These are phyloP conservation scores for Thermomucor indicae-seudaticae DNA, from an alignment of 371 early-diverging fungal species.

Conservation along the genomic window DNA sequence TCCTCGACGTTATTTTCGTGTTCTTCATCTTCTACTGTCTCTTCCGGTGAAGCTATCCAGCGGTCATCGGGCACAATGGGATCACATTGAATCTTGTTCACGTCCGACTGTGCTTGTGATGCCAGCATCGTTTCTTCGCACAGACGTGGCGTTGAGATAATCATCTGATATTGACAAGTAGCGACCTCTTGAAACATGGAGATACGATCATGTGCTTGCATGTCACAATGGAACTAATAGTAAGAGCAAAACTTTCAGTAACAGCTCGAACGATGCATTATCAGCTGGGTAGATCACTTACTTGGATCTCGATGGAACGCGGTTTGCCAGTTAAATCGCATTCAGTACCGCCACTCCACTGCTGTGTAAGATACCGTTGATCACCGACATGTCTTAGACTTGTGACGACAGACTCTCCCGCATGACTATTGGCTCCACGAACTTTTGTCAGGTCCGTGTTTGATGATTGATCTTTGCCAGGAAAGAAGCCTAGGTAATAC, in stretches of 20 bases:
- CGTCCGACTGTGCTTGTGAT: conserved; percentile 35
- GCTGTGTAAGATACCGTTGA: conserved; percentile 58
- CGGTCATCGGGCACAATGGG: conserved; percentile 60
- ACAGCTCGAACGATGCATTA: neutral
- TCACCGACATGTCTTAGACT: conserved; percentile 33
- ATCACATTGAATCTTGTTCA: conserved; percentile 52
- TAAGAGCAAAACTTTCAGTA: neutral
- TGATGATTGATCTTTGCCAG: conserved; percentile 1
- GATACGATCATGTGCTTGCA: conserved; percentile 53
- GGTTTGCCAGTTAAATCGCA: conserved; percentile 72
- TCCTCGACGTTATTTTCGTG: neutral
- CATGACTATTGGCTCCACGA: too few species aligned
- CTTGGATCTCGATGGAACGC: conserved; percentile 69
- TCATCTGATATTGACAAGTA: conserved; percentile 68
- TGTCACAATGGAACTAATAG: conserved; percentile 65
- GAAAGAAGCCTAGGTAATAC: conserved; percentile 18
- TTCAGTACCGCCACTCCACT: conserved; percentile 66
- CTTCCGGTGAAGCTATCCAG: conserved; percentile 13
- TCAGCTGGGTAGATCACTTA: conserved; percentile 14
- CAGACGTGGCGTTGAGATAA: conserved; percentile 65
- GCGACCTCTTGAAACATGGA: conserved; percentile 54
- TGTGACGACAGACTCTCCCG: conserved; percentile 6
- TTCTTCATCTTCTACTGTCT: conserved; percentile 1
- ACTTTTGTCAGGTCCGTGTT: conserved; percentile 2
- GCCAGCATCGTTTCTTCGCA: conserved; percentile 64